Evolutionary conservation across 2,329 filamentous ascomycete genomes (phyloP), one percentile per base, ranked within the genome.

Genomic region (Neocatenulostroma microsporum): DNA sequence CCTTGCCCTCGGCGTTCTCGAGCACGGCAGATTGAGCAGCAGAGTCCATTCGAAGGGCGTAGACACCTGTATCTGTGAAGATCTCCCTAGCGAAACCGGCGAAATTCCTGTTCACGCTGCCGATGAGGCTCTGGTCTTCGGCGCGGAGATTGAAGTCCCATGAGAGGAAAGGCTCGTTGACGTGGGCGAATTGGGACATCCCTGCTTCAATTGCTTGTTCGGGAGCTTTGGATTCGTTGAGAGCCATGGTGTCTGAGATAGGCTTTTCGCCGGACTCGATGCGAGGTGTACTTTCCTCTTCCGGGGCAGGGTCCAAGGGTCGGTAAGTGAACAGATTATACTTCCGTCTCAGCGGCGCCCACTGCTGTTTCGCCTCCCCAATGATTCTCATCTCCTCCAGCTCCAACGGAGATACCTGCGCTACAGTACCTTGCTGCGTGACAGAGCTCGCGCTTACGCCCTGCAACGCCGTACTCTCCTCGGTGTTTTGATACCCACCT

Each of bases 61-160:
- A 81, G 1, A 78, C 72, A 28, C 77, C 77, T 0, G 75, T 80
- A 44, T 80, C 76, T 1, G 77, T 80, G 53, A 81, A 80, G 13
- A 80, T 63, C 45, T 81, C 76, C 10, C 76, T 63, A 2, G 72
- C 76, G 51, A 79, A 78, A 2, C 76, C 76, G 14, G 58, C 64
- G 47, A 80, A 81, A 46, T 78, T 74, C 42, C 77, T 72, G 46
- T 79, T 80, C 4, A 81, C 76, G 2, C 70, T 74, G 27, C 77
- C 77, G 36, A 80, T 68, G 10, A 75, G 56, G 2, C 58, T 61
- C 27, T 61, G 54, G 18, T 73, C 63, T 35, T 70, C 66, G 2
- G 69, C 67, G 21, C 64, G 66, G 3, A 81, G 63, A 9, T 70
- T 69, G 54, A 81, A 81, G 54, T 80, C 75, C 76, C 76, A 80